Evolutionary conservation across 257 asterid genomes (phyloP).

Genomic region (Solanum gracilifrons): DNA sequence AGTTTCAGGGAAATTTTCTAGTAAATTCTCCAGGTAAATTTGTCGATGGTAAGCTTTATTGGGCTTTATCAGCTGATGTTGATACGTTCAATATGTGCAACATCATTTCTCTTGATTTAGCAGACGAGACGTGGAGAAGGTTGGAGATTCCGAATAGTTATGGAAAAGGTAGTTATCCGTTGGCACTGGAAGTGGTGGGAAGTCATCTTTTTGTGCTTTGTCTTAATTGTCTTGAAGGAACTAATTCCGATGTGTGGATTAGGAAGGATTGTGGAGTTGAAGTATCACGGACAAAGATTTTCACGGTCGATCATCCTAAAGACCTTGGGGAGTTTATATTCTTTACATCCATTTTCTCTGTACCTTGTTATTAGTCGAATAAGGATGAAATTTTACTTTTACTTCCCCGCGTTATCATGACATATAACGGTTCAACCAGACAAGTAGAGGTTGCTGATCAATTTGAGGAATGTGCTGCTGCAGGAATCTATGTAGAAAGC

Average conservation of each 20-base stretch:
- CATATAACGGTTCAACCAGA: not conserved
- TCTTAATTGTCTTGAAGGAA: not conserved
- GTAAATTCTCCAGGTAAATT: not conserved
- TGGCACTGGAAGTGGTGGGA: not conserved
- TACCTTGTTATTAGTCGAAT: not conserved
- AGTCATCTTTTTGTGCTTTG: not conserved
- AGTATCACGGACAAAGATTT: not conserved
- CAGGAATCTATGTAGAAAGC: too few relatives aligned
- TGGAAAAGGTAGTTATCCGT: not conserved
- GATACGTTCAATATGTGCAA: not conserved
- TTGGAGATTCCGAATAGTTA: not conserved
- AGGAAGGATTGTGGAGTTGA: not conserved
- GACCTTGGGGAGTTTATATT: not conserved
- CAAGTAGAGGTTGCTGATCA: not conserved
- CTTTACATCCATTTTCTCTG: not conserved
- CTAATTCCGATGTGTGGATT: not conserved
- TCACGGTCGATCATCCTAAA: not conserved
- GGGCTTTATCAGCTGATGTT: not conserved
- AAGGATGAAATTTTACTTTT: not conserved
- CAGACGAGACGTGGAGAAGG: not conserved
- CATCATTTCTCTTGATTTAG: not conserved
- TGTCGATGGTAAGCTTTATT: not conserved
- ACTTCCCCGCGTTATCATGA: not conserved
- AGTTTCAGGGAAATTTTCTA: not conserved
- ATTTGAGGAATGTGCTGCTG: too few relatives aligned